These are phyloP conservation scores for Talaromyces sp. DNA, from an alignment of 2,329 filamentous ascomycete genomes.

Conservation along the genomic window DNA sequence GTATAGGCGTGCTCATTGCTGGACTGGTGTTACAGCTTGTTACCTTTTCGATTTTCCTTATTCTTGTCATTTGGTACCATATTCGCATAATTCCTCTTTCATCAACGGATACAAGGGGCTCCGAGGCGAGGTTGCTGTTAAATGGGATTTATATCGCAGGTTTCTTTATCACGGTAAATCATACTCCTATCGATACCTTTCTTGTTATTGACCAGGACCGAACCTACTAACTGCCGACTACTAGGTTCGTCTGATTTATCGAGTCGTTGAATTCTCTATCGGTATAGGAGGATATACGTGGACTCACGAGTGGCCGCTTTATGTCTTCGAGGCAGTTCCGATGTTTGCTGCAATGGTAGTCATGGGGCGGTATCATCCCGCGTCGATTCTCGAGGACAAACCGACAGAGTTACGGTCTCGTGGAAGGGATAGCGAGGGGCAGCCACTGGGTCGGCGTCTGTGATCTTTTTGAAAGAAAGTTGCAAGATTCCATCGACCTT, in stretches of 20 bases:
- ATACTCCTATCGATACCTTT: not conserved
- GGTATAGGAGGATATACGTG: constrained; percentile 50
- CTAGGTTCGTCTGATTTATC: constrained; percentile 50
- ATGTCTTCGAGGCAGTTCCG: constrained; percentile 48
- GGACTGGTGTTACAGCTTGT: constrained; percentile 40
- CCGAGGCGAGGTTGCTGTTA: constrained; percentile 23
- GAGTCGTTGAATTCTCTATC: constrained; percentile 51
- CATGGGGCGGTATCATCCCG: constrained; percentile 49
- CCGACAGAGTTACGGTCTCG: not conserved
- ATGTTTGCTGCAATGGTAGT: constrained; percentile 43
- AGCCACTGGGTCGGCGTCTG: too few relatives aligned
- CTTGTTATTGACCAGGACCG: constrained; percentile 9
- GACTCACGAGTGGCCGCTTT: constrained; percentile 51
- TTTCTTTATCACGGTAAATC: constrained; percentile 34
- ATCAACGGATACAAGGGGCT: constrained; percentile 3
- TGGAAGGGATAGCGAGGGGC: not conserved
- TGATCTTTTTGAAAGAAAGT: too few relatives aligned
- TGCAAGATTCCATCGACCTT: too few relatives aligned
- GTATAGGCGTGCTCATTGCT: constrained; percentile 39
- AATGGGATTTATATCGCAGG: constrained; percentile 36
- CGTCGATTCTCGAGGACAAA: constrained; percentile 20
- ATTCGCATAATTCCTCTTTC: not conserved
- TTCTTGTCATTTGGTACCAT: constrained; percentile 26
- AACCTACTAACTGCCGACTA: not conserved
- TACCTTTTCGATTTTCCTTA: constrained; percentile 39